These are phyloP conservation scores for Chimonanthus praecox DNA, from an alignment of 164 flowering plant genomes.

Conservation along the genomic window DNA sequence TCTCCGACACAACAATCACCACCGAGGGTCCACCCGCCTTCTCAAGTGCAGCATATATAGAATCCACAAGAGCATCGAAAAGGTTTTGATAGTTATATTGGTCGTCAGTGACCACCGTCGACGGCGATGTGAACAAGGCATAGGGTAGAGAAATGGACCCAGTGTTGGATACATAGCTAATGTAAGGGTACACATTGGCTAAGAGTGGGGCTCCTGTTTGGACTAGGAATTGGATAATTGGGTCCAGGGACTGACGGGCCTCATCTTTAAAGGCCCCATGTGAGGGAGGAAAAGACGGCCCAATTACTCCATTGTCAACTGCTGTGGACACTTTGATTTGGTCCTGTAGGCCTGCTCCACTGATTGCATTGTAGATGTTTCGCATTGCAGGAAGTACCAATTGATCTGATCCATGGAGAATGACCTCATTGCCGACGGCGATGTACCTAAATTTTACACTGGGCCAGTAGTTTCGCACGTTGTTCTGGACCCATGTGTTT, in stretches of 20 bases:
- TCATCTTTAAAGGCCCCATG: neutral
- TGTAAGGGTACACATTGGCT: constrained; percentile 39
- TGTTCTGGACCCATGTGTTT: constrained; percentile 28
- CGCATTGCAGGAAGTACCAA: constrained; percentile 21
- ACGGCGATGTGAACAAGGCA: constrained; percentile 6
- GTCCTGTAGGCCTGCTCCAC: constrained; percentile 1
- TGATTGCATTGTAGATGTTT: constrained; percentile 18
- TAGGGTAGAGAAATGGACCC: constrained; percentile 8
- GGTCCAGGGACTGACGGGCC: neutral
- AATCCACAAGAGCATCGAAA: constrained; percentile 6
- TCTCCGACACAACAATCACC: constrained; percentile 3
- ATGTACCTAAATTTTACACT: constrained; percentile 33
- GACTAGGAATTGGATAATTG: constrained; percentile 11
- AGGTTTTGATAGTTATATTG: neutral
- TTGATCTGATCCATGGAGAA: constrained; percentile 11
- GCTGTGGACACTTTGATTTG: constrained; percentile 32
- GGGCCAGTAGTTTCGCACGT: constrained; percentile 22
- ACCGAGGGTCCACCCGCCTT: neutral
- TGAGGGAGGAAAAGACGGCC: constrained; percentile 36
- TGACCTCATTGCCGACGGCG: constrained; percentile 45
- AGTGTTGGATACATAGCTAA: constrained; percentile 17
- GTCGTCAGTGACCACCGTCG: neutral
- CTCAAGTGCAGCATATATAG: neutral
- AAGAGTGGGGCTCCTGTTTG: constrained; percentile 20
- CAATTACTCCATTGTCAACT: constrained; percentile 15